Percentiles rank a stretch among this genome's conserved stretches.
Conservation (phyloP, 345 rosid genomes). For the Psidium friedrichsthalianum region DNA sequence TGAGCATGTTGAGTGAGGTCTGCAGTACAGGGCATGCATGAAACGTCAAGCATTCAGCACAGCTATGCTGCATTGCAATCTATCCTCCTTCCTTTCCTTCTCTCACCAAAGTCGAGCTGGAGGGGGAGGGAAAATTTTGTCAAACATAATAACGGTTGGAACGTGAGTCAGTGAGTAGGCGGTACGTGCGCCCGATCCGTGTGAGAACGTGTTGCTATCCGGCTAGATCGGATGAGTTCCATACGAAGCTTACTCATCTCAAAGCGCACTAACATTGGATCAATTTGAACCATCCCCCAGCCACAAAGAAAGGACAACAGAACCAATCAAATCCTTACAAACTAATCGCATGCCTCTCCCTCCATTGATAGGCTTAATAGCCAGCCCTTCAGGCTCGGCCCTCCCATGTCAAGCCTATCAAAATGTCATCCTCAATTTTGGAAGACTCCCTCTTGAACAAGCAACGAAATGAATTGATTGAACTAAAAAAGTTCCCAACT, state of each 20-base stretch:
- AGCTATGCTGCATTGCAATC: too few relatives aligned
- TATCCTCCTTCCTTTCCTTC: too few relatives aligned
- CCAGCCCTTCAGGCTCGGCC: neutral
- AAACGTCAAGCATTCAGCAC: neutral
- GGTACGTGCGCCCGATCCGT: too few relatives aligned
- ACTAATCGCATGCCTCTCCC: neutral
- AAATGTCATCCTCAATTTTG: neutral
- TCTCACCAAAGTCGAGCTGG: too few relatives aligned
- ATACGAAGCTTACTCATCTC: neutral
- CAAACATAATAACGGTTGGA: too few relatives aligned
- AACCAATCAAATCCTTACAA: neutral
- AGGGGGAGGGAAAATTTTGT: too few relatives aligned
- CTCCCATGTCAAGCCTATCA: neutral
- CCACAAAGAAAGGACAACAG: neutral
- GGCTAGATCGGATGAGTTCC: too few relatives aligned
- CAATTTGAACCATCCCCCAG: neutral
- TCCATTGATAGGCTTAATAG: neutral
- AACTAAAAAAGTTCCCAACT: neutral
- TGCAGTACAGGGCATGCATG: constrained; percentile 79
- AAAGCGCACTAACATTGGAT: too few relatives aligned
- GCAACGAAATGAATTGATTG: neutral
- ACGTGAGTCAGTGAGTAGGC: too few relatives aligned
- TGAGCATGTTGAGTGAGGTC: constrained; percentile 96
- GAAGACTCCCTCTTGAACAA: neutral
- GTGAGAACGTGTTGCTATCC: too few relatives aligned